Evolutionary conservation across 306 rosid genomes (phyloP), one percentile per base, ranked within the genome.

Genomic region (Inga leiocalycina): DNA sequence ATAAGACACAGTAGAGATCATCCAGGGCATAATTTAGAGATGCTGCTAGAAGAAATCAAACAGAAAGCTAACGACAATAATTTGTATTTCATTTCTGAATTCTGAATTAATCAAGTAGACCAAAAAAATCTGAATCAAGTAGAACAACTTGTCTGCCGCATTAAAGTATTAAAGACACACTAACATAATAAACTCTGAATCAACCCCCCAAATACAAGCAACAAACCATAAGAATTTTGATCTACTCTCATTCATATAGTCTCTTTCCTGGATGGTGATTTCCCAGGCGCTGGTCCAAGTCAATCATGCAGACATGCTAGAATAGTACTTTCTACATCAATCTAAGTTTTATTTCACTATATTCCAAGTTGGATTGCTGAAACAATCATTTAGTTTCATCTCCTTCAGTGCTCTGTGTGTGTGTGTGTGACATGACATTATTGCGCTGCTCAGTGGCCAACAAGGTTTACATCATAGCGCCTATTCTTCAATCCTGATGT

Each of bases 321-420:
- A 56, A 83, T 37, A 48, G 48, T 30, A 74, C 73, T 57, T 20
- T 24, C 65, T 46, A 52, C 14, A 72, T 15, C 78, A 35, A 64
- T 9, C 14, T 3, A n/a, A 3, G 65, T 59, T n/a, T 10, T n/a
- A 10, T 59, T n/a, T 3, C 65, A 59, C 14, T 4, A 65, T 79
- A 84, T 84, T 84, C 73, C 76, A 74, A 73, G 83, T 62, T 80
- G 32, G 76, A 61, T 68, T 59, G 74, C 30, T 64, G 81, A 68
- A 75, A 78, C 57, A 35, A 27, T 52, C 56, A n/a, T 84, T 62
- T 57, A 46, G 54, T 57, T 73, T 61, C 43, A 45, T 72, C 75
- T 48, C 65, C 22, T 22, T 72, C 64, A 57, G 5, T 12, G 81
- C 51, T 76, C 35, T 81, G 16, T 19, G 44, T 37, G 10, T 4